phyloP scores from a whole-genome alignment of 768 basidiomycete genomes.

The Tylopilus subfusipes region DNA sequence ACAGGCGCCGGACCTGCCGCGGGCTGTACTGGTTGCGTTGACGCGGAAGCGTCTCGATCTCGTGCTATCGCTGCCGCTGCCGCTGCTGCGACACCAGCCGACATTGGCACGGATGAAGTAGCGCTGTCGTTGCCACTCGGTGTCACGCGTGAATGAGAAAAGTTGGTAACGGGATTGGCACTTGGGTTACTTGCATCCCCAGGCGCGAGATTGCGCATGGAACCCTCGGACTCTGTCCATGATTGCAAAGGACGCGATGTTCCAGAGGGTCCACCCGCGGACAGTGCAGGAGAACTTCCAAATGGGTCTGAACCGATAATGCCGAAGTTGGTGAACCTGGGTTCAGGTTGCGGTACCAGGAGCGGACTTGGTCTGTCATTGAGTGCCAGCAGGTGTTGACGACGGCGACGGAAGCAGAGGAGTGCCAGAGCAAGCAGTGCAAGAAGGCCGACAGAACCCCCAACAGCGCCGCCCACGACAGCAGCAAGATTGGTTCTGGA shows the following conservation, averaged over 20 bases:
- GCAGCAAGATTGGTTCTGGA: constrained; percentile 14
- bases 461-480: constrained; percentile 16
- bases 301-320: constrained; percentile 2
- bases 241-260: constrained; percentile 3
- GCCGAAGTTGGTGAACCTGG: neutral
- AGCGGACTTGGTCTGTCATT: constrained; percentile 11
- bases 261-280: neutral
- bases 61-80: neutral
- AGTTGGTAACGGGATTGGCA: neutral
- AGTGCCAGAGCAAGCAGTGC: constrained; percentile 12
- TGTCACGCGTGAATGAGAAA: neutral
- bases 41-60: neutral
- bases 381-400: neutral
- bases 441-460: constrained; percentile 17
- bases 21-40: too few species aligned
- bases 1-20: too few species aligned
- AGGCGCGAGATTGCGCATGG: neutral
- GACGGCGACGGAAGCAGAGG: constrained; percentile 13
- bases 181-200: neutral
- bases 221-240: constrained; percentile 7
- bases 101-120: neutral
- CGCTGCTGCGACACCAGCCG: neutral
- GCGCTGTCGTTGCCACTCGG: constrained; percentile 5
- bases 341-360: constrained; percentile 2
- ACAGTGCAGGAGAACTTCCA: neutral